A percentile compares a stretch with the other conserved stretches of the same genome.
phyloP scores from a whole-genome alignment of 345 rosid species.

The Bruguiera parviflora region DNA sequence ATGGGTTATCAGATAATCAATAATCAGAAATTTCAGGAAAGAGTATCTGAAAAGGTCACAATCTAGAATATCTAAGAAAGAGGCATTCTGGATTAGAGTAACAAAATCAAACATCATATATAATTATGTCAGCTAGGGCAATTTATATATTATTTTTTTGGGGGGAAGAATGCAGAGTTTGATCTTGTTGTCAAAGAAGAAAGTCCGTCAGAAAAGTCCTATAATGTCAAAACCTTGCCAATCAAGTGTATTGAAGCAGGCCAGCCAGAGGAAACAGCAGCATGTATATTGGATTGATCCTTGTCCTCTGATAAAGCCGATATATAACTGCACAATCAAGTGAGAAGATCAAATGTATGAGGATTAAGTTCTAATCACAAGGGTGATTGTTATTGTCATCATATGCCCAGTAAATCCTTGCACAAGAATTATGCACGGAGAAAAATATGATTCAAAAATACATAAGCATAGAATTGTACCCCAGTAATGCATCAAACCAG shows the following conservation, averaged over 20 bases:
- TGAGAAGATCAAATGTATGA: background rate
- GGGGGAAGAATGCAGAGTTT: background rate
- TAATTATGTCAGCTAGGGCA: slow-evolving; percentile 2
- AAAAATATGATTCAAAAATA: background rate
- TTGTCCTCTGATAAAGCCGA: slow-evolving; percentile 69
- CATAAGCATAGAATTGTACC: slow-evolving; percentile 42
- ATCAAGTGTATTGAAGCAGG: slow-evolving; percentile 93
- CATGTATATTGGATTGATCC: slow-evolving; percentile 51
- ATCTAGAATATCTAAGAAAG: background rate
- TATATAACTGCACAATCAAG: slow-evolving; percentile 56
- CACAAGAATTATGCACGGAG: background rate
- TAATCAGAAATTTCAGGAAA: background rate
- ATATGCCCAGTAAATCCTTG: too few relatives aligned
- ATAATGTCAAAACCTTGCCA: slow-evolving; percentile 62
- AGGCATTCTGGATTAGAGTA: background rate
- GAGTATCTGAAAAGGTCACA: too few relatives aligned
- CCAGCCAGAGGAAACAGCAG: slow-evolving; percentile 79
- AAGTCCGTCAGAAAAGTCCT: background rate
- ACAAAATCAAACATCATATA: background rate
- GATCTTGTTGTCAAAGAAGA: background rate
- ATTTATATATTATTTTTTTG: background rate
- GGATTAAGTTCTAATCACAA: background rate
- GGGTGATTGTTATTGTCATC: background rate
- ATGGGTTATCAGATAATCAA: background rate
- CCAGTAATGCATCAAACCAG: slow-evolving; percentile 96